Conservation (phyloP, 208 protist genomes). For the Leishmania guyanensis region DNA sequence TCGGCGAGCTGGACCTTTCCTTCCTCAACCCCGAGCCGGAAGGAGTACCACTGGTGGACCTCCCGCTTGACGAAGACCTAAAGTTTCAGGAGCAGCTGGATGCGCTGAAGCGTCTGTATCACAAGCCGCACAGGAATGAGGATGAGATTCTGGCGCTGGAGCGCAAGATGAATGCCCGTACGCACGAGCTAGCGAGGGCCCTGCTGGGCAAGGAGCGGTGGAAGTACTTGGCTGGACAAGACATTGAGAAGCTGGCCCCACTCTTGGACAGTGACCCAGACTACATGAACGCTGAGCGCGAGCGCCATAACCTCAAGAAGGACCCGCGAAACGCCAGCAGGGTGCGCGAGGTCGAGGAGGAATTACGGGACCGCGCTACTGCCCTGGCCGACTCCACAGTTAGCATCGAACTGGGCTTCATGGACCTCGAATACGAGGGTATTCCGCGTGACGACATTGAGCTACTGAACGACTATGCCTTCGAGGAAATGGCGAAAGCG, state of each 20-base stretch:
- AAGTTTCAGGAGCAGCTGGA: constrained; percentile 60
- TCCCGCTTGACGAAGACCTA: constrained; percentile 56
- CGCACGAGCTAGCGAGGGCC: constrained; percentile 52
- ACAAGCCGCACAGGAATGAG: constrained; percentile 36
- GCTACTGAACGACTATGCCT: constrained; percentile 51
- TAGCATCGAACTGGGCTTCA: constrained; percentile 50
- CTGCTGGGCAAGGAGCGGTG: constrained; percentile 56
- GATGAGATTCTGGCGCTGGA: constrained; percentile 42
- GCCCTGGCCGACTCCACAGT: constrained; percentile 38
- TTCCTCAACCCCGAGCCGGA: constrained; percentile 72
- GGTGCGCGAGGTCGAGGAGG: constrained; percentile 49
- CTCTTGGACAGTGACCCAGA: constrained; percentile 47
- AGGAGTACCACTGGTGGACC: constrained; percentile 62
- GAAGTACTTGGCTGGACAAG: constrained; percentile 53
- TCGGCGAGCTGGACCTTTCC: constrained; percentile 68
- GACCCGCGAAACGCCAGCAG: constrained; percentile 62
- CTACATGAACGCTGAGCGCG: constrained; percentile 51
- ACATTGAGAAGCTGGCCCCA: constrained; percentile 49
- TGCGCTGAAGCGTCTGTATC: constrained; percentile 44
- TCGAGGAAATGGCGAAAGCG: constrained; percentile 47
- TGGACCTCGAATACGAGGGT: constrained; percentile 72
- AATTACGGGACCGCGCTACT: constrained; percentile 37
- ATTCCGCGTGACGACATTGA: constrained; percentile 64
- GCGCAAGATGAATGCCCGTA: constrained; percentile 51
- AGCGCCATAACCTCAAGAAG: constrained; percentile 62